Evolutionary conservation across 2,329 filamentous ascomycete species (phyloP).

Genomic region (Allantophomopsis cytisporea): DNA sequence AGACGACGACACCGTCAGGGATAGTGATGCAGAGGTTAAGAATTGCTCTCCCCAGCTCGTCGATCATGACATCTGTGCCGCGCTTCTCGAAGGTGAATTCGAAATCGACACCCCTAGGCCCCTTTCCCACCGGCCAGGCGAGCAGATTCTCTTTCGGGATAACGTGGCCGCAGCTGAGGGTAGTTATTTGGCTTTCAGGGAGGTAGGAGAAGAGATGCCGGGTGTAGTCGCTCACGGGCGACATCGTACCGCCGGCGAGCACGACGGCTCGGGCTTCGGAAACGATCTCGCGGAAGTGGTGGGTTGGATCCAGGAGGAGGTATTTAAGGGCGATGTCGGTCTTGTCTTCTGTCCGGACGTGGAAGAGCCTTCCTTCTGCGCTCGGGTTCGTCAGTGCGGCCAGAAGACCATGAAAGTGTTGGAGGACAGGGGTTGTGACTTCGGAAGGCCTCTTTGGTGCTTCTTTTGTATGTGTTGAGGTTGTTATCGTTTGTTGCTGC

Average conservation of each 20-base stretch:
- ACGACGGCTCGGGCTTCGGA: slow-evolving; percentile 77
- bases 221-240: slow-evolving; percentile 83
- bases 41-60: slow-evolving; percentile 61
- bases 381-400: slow-evolving; percentile 78
- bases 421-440: slow-evolving; percentile 18
- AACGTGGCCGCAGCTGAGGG: slow-evolving; percentile 87
- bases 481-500: slow-evolving; percentile 24
- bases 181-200: slow-evolving; percentile 47
- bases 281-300: slow-evolving; percentile 81
- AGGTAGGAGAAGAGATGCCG: slow-evolving; percentile 76
- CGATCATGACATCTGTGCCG: slow-evolving; percentile 45
- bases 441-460: slow-evolving; percentile 11
- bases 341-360: slow-evolving; percentile 28
- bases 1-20: slow-evolving; percentile 82
- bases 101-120: slow-evolving; percentile 39
- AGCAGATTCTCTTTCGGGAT: slow-evolving; percentile 73
- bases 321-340: slow-evolving; percentile 58
- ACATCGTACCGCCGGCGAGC: slow-evolving; percentile 93
- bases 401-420: slow-evolving; percentile 55
- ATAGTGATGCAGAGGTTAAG: slow-evolving; percentile 59
- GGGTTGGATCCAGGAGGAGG: slow-evolving; percentile 78
- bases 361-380: slow-evolving; percentile 53
- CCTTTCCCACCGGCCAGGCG: slow-evolving; percentile 53
- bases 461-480: slow-evolving; percentile 5
- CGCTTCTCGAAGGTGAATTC: slow-evolving; percentile 83